Evolutionary conservation across 106 monocot genomes (phyloP), one percentile per base, ranked within the genome.

Genomic region (Apostasia ramifera): DNA sequence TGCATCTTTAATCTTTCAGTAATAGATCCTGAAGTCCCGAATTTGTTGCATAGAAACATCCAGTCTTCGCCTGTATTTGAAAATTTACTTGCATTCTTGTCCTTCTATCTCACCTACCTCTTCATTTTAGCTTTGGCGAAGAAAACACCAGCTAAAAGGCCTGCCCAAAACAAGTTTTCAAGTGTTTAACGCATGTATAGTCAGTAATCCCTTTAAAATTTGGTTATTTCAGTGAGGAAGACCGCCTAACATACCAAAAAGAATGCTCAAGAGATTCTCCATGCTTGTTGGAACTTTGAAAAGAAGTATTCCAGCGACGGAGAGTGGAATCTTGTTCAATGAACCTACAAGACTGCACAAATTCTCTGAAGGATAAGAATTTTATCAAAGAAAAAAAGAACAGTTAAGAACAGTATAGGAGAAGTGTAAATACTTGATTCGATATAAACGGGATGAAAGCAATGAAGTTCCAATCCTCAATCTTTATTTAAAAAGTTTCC

Each of bases 241-340:
- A 13, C 5, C 9, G 38, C 40, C 57, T 40, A 63, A 78, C 82
- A 40, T 78, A 95, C 92, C 97, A 56, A 92, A 97, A 8, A 97
- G 67, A 59, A 97, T 97, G 74, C 97, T 97, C 3, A 82, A 51
- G 60, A 84, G 77, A 56, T 97, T 97, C 70, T 89, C 76, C 49
- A 90, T 2, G 60, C 92, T 92, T 8, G 92, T 92, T 37, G 89
- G 92, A 44, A 89, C 97, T 71, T 92, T 79, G 50, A 97, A 97
- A 58, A 97, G 68, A 55, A 97, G 47, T 47, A 97, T 92, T 63
- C 97, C 97, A 51, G 89, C 80, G 44, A 92, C 62, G 11, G 92
- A 98, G 55, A 92, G 89, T 7, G 97, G 97, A 42, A 92, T 98
- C 83, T 92, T 92, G 63, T 92, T 98, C 13, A 98, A 50, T 6